phyloP scores from a whole-genome alignment of 345 rosid genomes.

The Eutrema heterophyllum region DNA sequence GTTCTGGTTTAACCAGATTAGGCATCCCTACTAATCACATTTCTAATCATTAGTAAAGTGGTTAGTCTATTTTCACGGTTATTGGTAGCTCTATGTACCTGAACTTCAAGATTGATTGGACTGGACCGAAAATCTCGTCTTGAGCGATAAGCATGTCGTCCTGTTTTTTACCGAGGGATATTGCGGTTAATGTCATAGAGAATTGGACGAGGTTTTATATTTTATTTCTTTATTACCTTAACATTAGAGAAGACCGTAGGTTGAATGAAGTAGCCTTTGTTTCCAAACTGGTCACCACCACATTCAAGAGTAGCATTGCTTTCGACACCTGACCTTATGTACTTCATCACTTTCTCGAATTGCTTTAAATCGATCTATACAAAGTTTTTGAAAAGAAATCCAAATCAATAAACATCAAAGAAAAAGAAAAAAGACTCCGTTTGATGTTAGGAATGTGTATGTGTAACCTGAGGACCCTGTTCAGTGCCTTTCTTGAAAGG shows the following conservation, averaged over 20 bases:
- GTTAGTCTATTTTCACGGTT: not conserved
- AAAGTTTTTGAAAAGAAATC: not conserved
- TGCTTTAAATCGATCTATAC: constrained; percentile 71
- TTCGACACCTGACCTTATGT: constrained; percentile 68
- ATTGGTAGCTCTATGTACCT: constrained; percentile 35
- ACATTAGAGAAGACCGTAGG: constrained; percentile 98
- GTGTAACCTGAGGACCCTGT: constrained; percentile 88
- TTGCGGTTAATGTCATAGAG: not conserved
- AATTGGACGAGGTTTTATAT: not conserved
- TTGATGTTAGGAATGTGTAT: not conserved
- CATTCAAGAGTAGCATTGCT: constrained; percentile 85
- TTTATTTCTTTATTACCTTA: constrained; percentile 32
- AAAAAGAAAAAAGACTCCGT: not conserved
- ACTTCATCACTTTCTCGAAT: constrained; percentile 69
- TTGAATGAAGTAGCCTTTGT: constrained; percentile 79
- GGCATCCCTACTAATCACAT: not conserved
- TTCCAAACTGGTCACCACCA: constrained; percentile 77
- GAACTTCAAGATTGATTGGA: constrained; percentile 91
- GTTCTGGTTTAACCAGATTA: not conserved
- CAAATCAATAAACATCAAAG: not conserved
- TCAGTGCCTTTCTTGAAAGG: constrained; percentile 83
- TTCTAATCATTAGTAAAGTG: not conserved
- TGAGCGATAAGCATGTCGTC: constrained; percentile 89
- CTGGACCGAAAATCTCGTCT: constrained; percentile 98
- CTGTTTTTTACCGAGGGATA: constrained; percentile 30